Percentiles rank a stretch among this genome's conserved stretches.
phyloP scores from a whole-genome alignment of 257 asterid species.

The Eucommia ulmoides region DNA sequence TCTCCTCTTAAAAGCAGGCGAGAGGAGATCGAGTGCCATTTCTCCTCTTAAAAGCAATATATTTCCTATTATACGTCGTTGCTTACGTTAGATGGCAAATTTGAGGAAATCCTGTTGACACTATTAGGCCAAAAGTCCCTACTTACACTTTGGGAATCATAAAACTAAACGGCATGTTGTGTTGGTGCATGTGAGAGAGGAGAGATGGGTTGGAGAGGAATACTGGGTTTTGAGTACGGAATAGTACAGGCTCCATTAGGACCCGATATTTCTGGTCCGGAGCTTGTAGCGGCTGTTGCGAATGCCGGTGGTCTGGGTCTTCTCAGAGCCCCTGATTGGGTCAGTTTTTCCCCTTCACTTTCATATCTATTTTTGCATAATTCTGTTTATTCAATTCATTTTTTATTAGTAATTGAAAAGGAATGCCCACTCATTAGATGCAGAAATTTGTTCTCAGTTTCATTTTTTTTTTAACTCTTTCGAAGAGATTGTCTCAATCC shows the following conservation, averaged over 20 bases:
- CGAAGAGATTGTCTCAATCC: background rate
- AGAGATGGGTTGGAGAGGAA: constrained; percentile 82
- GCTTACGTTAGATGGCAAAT: no score
- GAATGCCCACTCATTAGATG: background rate
- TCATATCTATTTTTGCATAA: no score
- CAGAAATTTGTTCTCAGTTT: background rate
- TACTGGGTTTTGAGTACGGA: constrained; percentile 77
- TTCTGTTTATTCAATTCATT: background rate
- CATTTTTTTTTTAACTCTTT: background rate
- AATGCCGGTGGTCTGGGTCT: constrained; percentile 70
- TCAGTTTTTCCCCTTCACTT: constrained; percentile 9
- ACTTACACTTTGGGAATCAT: no score
- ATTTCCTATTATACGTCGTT: no score
- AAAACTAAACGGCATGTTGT: no score
- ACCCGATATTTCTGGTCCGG: constrained; percentile 80
- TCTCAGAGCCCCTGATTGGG: constrained; percentile 86
- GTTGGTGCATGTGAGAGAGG: no score
- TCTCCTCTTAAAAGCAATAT: no score
- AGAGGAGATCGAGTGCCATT: no score
- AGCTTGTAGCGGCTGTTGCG: constrained; percentile 83
- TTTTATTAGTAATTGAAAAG: no score
- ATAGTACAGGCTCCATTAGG: constrained; percentile 85
- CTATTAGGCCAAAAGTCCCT: no score
- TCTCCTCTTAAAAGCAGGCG: no score
- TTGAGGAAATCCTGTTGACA: no score